Conservation (phyloP, 306 rosid genomes). For the Quercus engelmannii region DNA sequence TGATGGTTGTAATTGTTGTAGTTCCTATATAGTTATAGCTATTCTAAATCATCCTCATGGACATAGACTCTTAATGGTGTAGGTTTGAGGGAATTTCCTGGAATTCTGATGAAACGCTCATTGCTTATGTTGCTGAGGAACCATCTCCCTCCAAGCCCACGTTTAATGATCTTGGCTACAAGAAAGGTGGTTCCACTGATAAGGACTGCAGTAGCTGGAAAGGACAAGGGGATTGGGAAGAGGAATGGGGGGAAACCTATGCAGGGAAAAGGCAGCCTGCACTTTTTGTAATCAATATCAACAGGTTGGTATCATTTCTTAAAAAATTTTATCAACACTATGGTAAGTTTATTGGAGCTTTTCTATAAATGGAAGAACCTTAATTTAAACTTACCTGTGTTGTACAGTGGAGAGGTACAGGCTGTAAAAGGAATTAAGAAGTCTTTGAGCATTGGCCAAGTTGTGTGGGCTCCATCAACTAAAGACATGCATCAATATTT, state of each 20-base stretch:
- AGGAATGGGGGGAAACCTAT: slow-evolving; percentile 91
- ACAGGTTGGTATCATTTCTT: slow-evolving; percentile 39
- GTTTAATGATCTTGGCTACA: slow-evolving; percentile 50
- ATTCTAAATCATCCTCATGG: not conserved
- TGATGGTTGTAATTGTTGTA: not conserved
- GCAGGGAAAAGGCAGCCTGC: slow-evolving; percentile 77
- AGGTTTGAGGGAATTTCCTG: slow-evolving; percentile 95
- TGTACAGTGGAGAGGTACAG: slow-evolving; percentile 62
- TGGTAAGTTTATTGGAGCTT: slow-evolving; percentile 13
- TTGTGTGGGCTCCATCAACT: slow-evolving; percentile 70
- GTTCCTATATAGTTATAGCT: not conserved
- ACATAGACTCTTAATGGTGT: slow-evolving; percentile 14
- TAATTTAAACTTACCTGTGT: slow-evolving; percentile 10
- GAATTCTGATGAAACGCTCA: slow-evolving; percentile 60
- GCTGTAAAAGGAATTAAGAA: slow-evolving; percentile 63
- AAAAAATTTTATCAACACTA: not conserved
- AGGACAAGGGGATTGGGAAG: slow-evolving; percentile 80
- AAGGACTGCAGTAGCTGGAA: slow-evolving; percentile 67
- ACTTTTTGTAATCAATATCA: slow-evolving; percentile 57
- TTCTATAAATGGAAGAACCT: not conserved
- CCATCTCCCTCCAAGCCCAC: slow-evolving; percentile 64
- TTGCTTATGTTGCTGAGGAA: slow-evolving; percentile 87
- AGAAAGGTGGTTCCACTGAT: slow-evolving; percentile 44
- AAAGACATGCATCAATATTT: slow-evolving; percentile 48
- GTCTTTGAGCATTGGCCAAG: slow-evolving; percentile 83